Base-by-base conservation (phyloP, 2,329 filamentous ascomycete species). In the Cyphellophora europaea region DNA sequence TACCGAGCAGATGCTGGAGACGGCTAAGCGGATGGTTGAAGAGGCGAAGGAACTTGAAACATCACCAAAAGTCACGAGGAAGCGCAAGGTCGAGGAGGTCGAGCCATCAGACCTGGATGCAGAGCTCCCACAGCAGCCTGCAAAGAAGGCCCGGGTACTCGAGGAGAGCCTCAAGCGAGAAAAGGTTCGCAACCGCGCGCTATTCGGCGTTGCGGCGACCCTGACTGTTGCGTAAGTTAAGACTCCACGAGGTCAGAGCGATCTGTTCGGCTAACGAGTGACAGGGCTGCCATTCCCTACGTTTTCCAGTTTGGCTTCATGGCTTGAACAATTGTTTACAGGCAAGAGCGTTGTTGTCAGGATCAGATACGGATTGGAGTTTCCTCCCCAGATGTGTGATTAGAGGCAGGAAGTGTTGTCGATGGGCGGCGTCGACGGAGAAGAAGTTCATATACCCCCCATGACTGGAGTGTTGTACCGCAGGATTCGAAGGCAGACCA, bases 21-120 rank as follows among this genome's bases (percentile, higher is more conserved):
- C 85, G 51, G 91, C 91, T 19, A 86, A 81, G 62, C 75, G 79
- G 48, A 94, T 95, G 84, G 88, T 95, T 4, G 73, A 82, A 43
- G 77, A 77, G 45, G 79, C 79, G 19, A 68, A 78, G 36, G n/a
- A 12, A 11, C 52, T 54, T 42, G 57, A 61, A 25, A 53, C 61
- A 11, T 52, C 40, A 17, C 45, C 51, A 2, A 57, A 54, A 38
- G 55, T 57, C 19, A 55, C 59, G 27, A 87, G 87, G 69, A 77
- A 85, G 51, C 88, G 88, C 65, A 76, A 74, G 2, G 75, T 79
- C 11, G 82, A 87, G 18, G 60, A 62, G 11, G 61, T 61, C 13
- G 62, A 62, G 27, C 59, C 63, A 21, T 56, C 57, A 21, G 53
- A 56, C n/a, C 47, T 49, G 19, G 49, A 51, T 15, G 54, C 55